Conservation (phyloP, 768 basidiomycete species). For the Tricholoma hemisulphureum region DNA sequence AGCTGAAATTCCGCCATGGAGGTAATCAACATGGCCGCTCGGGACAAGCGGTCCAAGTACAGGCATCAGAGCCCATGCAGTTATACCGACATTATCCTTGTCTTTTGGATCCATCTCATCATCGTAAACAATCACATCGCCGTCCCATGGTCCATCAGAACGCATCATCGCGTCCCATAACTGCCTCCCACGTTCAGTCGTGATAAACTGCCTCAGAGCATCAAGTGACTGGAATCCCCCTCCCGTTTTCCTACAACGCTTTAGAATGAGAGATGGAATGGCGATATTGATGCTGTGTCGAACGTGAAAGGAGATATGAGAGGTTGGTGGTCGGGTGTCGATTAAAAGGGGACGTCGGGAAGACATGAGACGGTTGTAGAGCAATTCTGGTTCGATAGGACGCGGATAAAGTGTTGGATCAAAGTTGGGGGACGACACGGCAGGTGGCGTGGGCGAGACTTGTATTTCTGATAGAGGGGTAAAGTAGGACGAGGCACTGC, state of each 20-base stretch:
- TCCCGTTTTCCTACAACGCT: constrained; percentile 73
- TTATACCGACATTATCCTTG: constrained; percentile 49
- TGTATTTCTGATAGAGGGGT: constrained; percentile 44
- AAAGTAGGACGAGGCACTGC: constrained; percentile 46
- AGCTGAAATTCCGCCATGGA: constrained; percentile 67
- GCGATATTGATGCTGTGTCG: constrained; percentile 76
- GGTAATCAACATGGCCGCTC: constrained; percentile 59
- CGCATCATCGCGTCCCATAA: constrained; percentile 67
- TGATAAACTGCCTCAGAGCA: constrained; percentile 76
- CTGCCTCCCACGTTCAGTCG: constrained; percentile 69
- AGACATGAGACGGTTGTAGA: constrained; percentile 50
- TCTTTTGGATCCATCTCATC: constrained; percentile 74
- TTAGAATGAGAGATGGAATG: constrained; percentile 88
- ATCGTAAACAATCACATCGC: constrained; percentile 73
- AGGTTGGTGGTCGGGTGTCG: constrained; percentile 73
- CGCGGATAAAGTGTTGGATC: constrained; percentile 19
- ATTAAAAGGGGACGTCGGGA: constrained; percentile 64
- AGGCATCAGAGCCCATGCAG: constrained; percentile 70
- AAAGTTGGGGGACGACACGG: constrained; percentile 26
- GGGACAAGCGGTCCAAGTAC: constrained; percentile 59
- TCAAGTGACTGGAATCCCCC: constrained; percentile 65
- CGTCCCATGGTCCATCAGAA: constrained; percentile 61
- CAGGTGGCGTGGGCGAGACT: constrained; percentile 23
- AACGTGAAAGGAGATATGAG: constrained; percentile 66
- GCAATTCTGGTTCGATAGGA: constrained; percentile 46